These are phyloP conservation scores for Pseudogymnoascus pannorum DNA, from an alignment of 2,329 filamentous ascomycete genomes.

Conservation along the genomic window DNA sequence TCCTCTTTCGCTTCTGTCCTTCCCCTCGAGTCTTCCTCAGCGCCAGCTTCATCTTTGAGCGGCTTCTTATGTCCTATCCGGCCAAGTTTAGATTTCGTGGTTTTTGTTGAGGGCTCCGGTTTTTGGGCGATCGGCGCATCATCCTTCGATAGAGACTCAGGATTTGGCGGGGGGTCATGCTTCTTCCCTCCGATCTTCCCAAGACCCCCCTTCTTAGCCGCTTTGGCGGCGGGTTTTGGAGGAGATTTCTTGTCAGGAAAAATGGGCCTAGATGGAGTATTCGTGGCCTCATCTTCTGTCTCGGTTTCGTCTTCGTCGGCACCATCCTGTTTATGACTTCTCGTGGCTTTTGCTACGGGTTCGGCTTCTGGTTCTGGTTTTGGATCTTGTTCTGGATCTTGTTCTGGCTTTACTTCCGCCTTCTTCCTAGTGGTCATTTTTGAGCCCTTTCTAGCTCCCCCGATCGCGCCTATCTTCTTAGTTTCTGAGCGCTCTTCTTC, in stretches of 20 bases:
- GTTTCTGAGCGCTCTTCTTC: background rate
- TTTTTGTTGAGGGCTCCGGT: constrained; percentile 11
- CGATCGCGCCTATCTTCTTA: constrained; percentile 15
- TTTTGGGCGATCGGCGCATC: background rate
- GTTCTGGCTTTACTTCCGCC: constrained; percentile 4
- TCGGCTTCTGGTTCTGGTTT: constrained; percentile 7
- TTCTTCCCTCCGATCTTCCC: constrained; percentile 25
- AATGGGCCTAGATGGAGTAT: background rate
- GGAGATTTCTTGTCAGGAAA: background rate
- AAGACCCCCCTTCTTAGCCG: constrained; percentile 19
- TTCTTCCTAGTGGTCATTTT: constrained; percentile 20
- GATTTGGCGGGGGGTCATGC: constrained; percentile 7
- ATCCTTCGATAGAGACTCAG: background rate
- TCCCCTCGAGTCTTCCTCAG: constrained; percentile 13
- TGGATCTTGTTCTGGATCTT: constrained; percentile 9
- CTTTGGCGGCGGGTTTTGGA: constrained; percentile 4
- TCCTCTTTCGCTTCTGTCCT: constrained; percentile 14
- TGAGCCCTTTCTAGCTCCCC: constrained; percentile 13
- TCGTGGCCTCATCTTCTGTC: background rate
- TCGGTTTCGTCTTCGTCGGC: background rate
- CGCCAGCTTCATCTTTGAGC: constrained; percentile 15
- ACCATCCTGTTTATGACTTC: background rate
- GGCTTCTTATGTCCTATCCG: constrained; percentile 16
- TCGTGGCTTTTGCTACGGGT: background rate
- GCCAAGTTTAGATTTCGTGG: constrained; percentile 21